A percentile compares a stretch with the other conserved stretches of the same genome.
Conservation (phyloP, 2,329 filamentous ascomycete genomes). For the Hypoxylon sp. region DNA sequence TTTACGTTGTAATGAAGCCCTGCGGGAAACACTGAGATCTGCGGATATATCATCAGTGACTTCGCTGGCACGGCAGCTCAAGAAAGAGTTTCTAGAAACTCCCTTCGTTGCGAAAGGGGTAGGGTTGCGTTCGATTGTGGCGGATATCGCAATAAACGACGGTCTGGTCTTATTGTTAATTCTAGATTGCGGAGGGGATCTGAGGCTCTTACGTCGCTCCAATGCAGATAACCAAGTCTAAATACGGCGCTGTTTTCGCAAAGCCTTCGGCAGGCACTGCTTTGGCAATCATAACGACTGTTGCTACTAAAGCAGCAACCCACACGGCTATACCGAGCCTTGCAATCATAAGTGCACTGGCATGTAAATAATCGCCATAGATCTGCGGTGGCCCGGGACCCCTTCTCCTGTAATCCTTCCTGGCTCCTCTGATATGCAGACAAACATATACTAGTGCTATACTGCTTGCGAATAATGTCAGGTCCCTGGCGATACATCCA, state of each 20-base stretch:
- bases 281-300: conserved; percentile 49
- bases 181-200: background rate
- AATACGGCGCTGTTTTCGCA: conserved; percentile 49
- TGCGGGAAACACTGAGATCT: conserved; percentile 48
- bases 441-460: conserved; percentile 49
- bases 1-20: conserved; percentile 46
- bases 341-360: conserved; percentile 50
- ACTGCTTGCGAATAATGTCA: conserved; percentile 50
- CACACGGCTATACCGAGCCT: conserved; percentile 51
- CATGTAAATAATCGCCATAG: conserved; percentile 50
- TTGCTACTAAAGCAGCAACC: conserved; percentile 51
- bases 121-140: conserved; percentile 50
- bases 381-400: conserved; percentile 48
- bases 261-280: conserved; percentile 33
- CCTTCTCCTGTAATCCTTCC: conserved; percentile 44
- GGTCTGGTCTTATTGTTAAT: conserved; percentile 41
- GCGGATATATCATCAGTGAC: conserved; percentile 46
- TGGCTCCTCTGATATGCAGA: conserved; percentile 50
- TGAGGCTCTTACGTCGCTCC: conserved; percentile 50
- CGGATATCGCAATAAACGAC: conserved; percentile 49
- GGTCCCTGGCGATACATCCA: conserved; percentile 50
- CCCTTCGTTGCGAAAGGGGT: conserved; percentile 50
- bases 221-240: conserved; percentile 51
- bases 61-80: conserved; percentile 46
- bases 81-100: conserved; percentile 46